A percentile compares a stretch with the other conserved stretches of the same genome.
These are phyloP conservation scores for Coemansia sp. DNA, from an alignment of 192 early-diverging fungal genomes.

Conservation along the genomic window DNA sequence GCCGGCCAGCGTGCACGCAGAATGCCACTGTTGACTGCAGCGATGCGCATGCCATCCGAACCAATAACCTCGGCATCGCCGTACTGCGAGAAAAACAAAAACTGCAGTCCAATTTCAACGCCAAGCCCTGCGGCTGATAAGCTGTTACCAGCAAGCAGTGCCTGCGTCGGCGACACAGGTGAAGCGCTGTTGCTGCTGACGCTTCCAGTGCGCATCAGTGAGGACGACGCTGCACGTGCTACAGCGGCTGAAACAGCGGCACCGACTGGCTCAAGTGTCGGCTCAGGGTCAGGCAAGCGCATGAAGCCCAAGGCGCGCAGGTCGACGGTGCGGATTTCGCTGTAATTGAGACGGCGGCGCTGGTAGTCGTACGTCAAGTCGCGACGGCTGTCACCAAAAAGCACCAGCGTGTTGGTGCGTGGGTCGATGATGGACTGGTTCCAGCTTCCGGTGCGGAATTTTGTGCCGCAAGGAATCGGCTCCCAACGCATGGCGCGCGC, in stretches of 20 bases:
- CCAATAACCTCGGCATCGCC: constrained; percentile 40
- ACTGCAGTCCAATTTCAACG: constrained; percentile 45
- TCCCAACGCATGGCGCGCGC: constrained; percentile 61
- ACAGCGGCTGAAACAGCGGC: constrained; percentile 26
- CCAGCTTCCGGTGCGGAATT: constrained; percentile 73
- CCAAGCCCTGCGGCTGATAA: constrained; percentile 8
- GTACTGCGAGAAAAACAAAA: constrained; percentile 44
- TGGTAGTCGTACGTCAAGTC: constrained; percentile 74
- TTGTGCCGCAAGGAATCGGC: constrained; percentile 64
- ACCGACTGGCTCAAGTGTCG: constrained; percentile 37
- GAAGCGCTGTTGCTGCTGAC: constrained; percentile 7
- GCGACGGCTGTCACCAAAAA: constrained; percentile 70
- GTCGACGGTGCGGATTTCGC: constrained; percentile 68
- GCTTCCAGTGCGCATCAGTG: constrained; percentile 6
- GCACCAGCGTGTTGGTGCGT: constrained; percentile 60
- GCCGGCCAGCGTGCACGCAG: constrained; percentile 47
- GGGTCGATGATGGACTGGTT: constrained; percentile 70
- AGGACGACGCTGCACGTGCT: constrained; percentile 11
- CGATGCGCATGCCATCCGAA: constrained; percentile 23
- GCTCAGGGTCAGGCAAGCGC: constrained; percentile 44
- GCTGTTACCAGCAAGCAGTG: constrained; percentile 3
- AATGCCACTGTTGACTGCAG: constrained; percentile 42
- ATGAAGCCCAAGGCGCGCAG: constrained; percentile 68
- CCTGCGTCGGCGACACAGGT: neutral
- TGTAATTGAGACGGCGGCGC: constrained; percentile 75